phyloP scores from a whole-genome alignment of 2,329 filamentous ascomycete species.

The Mycosphaerella sp. region DNA sequence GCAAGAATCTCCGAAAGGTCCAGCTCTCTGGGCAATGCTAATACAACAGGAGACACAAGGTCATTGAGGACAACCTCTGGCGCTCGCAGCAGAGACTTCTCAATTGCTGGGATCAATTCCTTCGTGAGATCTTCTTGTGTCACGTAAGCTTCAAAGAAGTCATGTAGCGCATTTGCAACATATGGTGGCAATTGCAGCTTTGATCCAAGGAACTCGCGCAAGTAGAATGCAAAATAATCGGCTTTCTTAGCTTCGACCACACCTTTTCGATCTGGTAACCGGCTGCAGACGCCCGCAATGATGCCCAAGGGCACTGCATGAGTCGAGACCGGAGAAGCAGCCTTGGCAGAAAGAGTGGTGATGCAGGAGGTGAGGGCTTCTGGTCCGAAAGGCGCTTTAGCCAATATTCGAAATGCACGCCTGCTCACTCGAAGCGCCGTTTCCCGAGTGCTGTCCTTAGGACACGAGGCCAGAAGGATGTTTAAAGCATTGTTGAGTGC shows the following conservation, averaged over 20 bases:
- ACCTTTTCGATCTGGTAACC: slow-evolving; percentile 57
- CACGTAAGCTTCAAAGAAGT: slow-evolving; percentile 76
- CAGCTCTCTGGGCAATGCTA: slow-evolving; percentile 60
- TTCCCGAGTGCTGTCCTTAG: slow-evolving; percentile 59
- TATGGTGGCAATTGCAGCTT: slow-evolving; percentile 63
- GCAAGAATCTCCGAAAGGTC: slow-evolving; percentile 72
- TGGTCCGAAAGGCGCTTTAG: slow-evolving; percentile 55
- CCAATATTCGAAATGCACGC: slow-evolving; percentile 68
- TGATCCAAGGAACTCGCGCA: slow-evolving; percentile 77
- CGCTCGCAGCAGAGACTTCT: slow-evolving; percentile 81
- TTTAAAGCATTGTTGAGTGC: slow-evolving; percentile 70
- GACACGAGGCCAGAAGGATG: slow-evolving; percentile 61
- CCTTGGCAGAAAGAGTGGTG: slow-evolving; percentile 61
- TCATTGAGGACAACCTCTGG: slow-evolving; percentile 84
- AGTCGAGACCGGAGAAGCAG: slow-evolving; percentile 55
- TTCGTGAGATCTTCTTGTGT: slow-evolving; percentile 66
- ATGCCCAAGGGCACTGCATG: slow-evolving; percentile 76
- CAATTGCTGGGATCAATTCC: slow-evolving; percentile 71
- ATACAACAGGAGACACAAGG: slow-evolving; percentile 65
- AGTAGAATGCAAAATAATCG: slow-evolving; percentile 74
- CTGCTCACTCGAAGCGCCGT: slow-evolving; percentile 73
- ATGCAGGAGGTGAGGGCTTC: slow-evolving; percentile 59
- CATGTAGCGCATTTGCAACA: slow-evolving; percentile 63
- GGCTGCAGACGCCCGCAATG: slow-evolving; percentile 76
- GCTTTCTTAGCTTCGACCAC: slow-evolving; percentile 60